A percentile compares a stretch with the other conserved stretches of the same genome.
These are phyloP conservation scores for Starmera quercuum DNA, from an alignment of 805 yeast species.

Conservation along the genomic window DNA sequence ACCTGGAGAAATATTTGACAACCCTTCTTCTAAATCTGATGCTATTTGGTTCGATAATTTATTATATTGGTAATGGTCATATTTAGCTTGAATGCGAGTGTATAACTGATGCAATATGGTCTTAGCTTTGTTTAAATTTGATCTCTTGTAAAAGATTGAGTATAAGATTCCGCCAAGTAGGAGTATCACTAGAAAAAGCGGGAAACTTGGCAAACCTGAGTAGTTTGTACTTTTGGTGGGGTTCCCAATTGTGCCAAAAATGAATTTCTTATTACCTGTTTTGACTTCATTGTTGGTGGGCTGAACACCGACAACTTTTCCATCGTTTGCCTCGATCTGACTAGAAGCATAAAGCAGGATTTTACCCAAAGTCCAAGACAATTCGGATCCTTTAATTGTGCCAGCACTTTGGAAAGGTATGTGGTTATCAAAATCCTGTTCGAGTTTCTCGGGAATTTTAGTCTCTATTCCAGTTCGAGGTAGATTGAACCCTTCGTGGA, in stretches of 20 bases:
- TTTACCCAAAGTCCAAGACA: slow-evolving; percentile 94
- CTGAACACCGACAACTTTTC: slow-evolving; percentile 1
- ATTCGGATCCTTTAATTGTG: slow-evolving; percentile 72
- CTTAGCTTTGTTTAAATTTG: neutral
- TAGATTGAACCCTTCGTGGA: slow-evolving; percentile 88
- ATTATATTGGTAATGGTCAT: neutral
- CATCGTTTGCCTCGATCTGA: slow-evolving; percentile 30
- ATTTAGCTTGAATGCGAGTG: neutral
- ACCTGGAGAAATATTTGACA: neutral
- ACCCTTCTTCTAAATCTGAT: slow-evolving; percentile 2
- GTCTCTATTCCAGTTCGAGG: slow-evolving; percentile 62
- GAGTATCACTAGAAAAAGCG: neutral
- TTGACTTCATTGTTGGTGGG: slow-evolving; percentile 4
- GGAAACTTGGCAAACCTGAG: neutral
- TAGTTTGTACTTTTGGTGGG: neutral
- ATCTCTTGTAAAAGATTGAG: neutral
- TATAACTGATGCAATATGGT: neutral
- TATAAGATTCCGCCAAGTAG: neutral
- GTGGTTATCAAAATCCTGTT: slow-evolving; percentile 22
- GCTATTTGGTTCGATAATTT: slow-evolving; percentile 1
- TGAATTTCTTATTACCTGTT: slow-evolving; percentile 10
- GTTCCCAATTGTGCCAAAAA: slow-evolving; percentile 1
- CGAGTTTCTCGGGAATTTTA: slow-evolving; percentile 16
- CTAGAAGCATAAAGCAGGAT: slow-evolving; percentile 78
- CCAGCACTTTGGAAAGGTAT: slow-evolving; percentile 80